Evolutionary conservation across 2,329 filamentous ascomycete species (phyloP), one percentile per base, ranked within the genome.

Genomic region (Xylariaceae sp.): DNA sequence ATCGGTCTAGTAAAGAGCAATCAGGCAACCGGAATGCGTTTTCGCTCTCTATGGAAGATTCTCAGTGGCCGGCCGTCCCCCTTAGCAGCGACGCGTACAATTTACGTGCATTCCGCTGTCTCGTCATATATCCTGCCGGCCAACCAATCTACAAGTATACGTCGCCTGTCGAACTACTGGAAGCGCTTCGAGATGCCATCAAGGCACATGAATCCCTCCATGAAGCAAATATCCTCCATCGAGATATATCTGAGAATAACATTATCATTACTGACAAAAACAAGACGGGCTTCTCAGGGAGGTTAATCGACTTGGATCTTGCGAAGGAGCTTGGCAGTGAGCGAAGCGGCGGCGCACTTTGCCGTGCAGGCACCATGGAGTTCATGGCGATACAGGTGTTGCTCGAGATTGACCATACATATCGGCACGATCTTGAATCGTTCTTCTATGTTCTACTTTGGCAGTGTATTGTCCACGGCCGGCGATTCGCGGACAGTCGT

Each of bases 371-470:
- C n/a, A 66, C 61, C 0, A 42, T 49, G 34, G 30, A 52, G 18
- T 66, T 64, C 18, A 65, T 65, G 44, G 55, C 60, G n/a, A 51
- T 65, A 7, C 61, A 60, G 18, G 58, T 64, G 49, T 55, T 66
- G 11, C 51, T 47, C 6, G 52, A 11, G 4, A 35, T 11, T 3
- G 34, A 18, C 4, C 60, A 66, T 23, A 60, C 56, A 1, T 66
- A 66, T 48, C 52, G 60, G 11, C 60, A 66, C 39, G 61, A 66
- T 50, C 55, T 66, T 15, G 58, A 66, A 49, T 64, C 60, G 2
- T 64, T 64, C 8, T 55, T 66, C 7, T 65, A 66, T 53, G 58
- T 66, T 2, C 53, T 66, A 35, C 49, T 66, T 17, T 62, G 58
- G 56, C 58, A 58, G 48, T 53, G 51, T 13, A 52, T 49, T 30